Evolutionary conservation across 2,329 filamentous ascomycete genomes (phyloP), one percentile per base, ranked within the genome.

Genomic region (Polytolypa hystricis): DNA sequence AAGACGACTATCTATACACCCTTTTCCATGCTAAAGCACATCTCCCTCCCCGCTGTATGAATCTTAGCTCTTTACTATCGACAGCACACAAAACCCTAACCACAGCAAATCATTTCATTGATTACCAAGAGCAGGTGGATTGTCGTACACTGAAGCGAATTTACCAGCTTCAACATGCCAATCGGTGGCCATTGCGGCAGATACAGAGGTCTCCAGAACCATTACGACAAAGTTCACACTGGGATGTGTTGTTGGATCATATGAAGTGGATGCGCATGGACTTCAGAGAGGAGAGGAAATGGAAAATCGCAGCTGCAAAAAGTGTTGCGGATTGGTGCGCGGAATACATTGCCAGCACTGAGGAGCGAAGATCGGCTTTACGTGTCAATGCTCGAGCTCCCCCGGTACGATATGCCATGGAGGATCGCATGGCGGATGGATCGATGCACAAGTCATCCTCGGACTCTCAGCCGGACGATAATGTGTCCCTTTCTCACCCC

Each of bases 231-330:
- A 71, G 75, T 1, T 79, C 81, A 2, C 89, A 96, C 48, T 84
- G 80, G 74, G 91, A 98, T 60, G 72, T 89, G 35, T 58, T 96
- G 38, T 65, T 98, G 20, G 74, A 86, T 47, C 87, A 98, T 64
- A 84, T 89, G 74, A 93, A 87, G 57, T 96, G 89, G 89, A 93
- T 98, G 84, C 77, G 87, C 34, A 95, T 86, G 2, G 91, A 98
- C 59, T 96, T 95, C 52, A 74, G 82, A 35, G 84, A 95, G 59
- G 91, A 96, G 57, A 70, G 85, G 27, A 94, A 93, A 56, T 94
- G 87, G 86, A 96, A 95, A 62, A 78, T 77, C 53, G 74, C 81
- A 2, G 73, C 81, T 23, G 87, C 87, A 4, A 80, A 79, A 40
- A 85, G 79, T 39, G 68, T 94, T 41, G 91, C 86, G 1, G 69